Evolutionary conservation across 129 eudicot species (phyloP).

Genomic region (Heracleum sosnowskyi): DNA sequence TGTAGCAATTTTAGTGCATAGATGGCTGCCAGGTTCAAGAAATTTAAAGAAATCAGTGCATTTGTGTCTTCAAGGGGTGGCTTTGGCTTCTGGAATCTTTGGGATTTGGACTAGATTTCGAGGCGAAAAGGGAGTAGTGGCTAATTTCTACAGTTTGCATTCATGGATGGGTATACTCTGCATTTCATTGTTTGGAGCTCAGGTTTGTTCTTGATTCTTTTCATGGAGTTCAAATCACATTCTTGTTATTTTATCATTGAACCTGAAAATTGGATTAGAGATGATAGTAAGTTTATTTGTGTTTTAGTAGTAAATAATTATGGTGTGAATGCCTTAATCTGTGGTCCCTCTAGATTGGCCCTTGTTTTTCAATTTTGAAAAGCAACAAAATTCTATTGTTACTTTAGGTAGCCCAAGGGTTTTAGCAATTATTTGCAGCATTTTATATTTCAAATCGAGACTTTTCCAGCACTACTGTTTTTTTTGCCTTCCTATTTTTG

Average conservation of each 20-base stretch:
- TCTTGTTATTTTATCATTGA: neutral
- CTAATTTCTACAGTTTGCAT: slow-evolving; percentile 83
- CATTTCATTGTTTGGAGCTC: slow-evolving; percentile 69
- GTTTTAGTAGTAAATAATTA: neutral
- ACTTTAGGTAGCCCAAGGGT: neutral
- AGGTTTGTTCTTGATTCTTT: slow-evolving; percentile 35
- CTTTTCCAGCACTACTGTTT: neutral
- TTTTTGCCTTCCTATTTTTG: neutral
- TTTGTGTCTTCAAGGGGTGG: slow-evolving; percentile 83
- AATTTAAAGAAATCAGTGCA: slow-evolving; percentile 74
- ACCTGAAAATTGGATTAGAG: neutral
- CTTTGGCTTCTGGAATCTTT: slow-evolving; percentile 74
- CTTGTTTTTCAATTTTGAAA: neutral
- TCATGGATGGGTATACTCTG: slow-evolving; percentile 91
- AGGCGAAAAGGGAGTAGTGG: slow-evolving; percentile 62
- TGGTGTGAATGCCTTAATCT: neutral
- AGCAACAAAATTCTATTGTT: neutral
- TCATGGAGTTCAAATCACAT: neutral
- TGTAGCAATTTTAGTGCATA: slow-evolving; percentile 81
- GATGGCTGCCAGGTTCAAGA: slow-evolving; percentile 91
- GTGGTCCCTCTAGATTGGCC: neutral
- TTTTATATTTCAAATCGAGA: neutral
- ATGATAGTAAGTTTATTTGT: neutral
- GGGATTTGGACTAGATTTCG: slow-evolving; percentile 96
- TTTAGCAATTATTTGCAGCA: neutral